Evolutionary conservation across 768 basidiomycete genomes (phyloP).

Genomic region (Chalciporus piperatus): DNA sequence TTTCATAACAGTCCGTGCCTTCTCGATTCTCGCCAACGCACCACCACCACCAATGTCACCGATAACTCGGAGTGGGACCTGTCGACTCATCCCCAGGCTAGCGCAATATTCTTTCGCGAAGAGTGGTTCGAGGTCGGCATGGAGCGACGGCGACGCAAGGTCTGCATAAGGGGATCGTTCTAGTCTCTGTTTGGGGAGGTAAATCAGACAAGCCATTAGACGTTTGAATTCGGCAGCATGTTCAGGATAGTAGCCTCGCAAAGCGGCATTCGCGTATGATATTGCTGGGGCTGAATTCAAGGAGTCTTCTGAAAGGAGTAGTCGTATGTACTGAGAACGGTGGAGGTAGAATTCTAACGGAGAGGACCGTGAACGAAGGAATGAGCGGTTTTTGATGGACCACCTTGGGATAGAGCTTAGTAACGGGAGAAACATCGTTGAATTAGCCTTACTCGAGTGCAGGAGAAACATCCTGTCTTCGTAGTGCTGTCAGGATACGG

Average conservation of each 20-base stretch:
- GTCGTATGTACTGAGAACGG: slow-evolving; percentile 82
- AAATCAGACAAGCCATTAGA: slow-evolving; percentile 66
- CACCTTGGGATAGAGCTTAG: slow-evolving; percentile 51
- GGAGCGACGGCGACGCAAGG: slow-evolving; percentile 66
- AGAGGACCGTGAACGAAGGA: slow-evolving; percentile 68
- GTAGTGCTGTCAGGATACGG: slow-evolving; percentile 64
- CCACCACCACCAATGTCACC: slow-evolving; percentile 93
- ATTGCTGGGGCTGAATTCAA: slow-evolving; percentile 60
- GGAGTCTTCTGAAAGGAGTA: slow-evolving; percentile 64
- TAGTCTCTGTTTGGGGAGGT: slow-evolving; percentile 65
- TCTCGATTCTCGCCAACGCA: slow-evolving; percentile 88
- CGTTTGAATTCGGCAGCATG: slow-evolving; percentile 65
- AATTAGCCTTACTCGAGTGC: slow-evolving; percentile 66
- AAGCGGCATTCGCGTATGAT: slow-evolving; percentile 66
- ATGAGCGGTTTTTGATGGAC: slow-evolving; percentile 63
- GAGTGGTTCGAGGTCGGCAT: slow-evolving; percentile 74
- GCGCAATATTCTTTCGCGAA: slow-evolving; percentile 92
- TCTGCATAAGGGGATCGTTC: slow-evolving; percentile 73
- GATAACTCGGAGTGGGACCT: slow-evolving; percentile 83
- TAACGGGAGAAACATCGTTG: neutral
- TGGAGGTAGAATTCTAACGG: slow-evolving; percentile 88
- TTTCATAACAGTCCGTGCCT: slow-evolving; percentile 90
- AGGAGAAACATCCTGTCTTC: slow-evolving; percentile 61
- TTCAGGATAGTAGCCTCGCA: slow-evolving; percentile 60
- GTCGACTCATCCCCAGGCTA: slow-evolving; percentile 82